These are phyloP conservation scores for Rhizophagus clarus DNA, from an alignment of 192 early-diverging fungal species.

Conservation along the genomic window DNA sequence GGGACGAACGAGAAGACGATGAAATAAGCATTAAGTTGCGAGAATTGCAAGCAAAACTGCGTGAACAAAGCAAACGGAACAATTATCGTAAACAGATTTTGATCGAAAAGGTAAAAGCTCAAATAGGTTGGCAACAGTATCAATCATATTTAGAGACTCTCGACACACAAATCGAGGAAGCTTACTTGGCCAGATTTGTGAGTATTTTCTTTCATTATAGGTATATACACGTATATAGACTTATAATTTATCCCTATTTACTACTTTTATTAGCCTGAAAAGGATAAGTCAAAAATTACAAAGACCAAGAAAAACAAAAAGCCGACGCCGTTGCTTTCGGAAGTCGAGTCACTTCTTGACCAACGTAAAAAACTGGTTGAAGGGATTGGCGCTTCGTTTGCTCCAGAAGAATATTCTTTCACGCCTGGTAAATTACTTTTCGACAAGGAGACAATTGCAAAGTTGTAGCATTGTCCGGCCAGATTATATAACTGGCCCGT, in stretches of 20 bases:
- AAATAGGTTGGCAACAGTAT: slow-evolving; percentile 88
- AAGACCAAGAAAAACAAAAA: slow-evolving; percentile 9
- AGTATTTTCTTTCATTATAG: slow-evolving; percentile 29
- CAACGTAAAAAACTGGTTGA: not conserved
- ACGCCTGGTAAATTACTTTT: not conserved
- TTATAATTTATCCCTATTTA: not conserved
- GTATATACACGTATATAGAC: not conserved
- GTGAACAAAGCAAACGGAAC: slow-evolving; percentile 71
- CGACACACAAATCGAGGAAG: slow-evolving; percentile 87
- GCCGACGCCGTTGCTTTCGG: not conserved
- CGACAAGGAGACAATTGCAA: not conserved
- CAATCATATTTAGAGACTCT: slow-evolving; percentile 82
- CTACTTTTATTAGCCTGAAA: slow-evolving; percentile 3
- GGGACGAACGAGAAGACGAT: slow-evolving; percentile 73
- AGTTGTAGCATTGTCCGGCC: not conserved
- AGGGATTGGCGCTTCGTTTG: not conserved
- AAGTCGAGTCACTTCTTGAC: not conserved
- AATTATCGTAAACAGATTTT: slow-evolving; percentile 64
- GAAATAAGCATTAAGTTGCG: slow-evolving; percentile 74
- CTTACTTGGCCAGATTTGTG: slow-evolving; percentile 86
- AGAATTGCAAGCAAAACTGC: slow-evolving; percentile 68
- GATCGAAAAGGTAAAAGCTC: slow-evolving; percentile 66
- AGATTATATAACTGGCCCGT: too few species aligned
- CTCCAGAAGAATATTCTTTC: not conserved
- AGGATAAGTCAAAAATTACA: slow-evolving; percentile 1